Evolutionary conservation across 768 basidiomycete species (phyloP), one percentile per base, ranked within the genome.

Genomic region (Coprinellus micaceus): DNA sequence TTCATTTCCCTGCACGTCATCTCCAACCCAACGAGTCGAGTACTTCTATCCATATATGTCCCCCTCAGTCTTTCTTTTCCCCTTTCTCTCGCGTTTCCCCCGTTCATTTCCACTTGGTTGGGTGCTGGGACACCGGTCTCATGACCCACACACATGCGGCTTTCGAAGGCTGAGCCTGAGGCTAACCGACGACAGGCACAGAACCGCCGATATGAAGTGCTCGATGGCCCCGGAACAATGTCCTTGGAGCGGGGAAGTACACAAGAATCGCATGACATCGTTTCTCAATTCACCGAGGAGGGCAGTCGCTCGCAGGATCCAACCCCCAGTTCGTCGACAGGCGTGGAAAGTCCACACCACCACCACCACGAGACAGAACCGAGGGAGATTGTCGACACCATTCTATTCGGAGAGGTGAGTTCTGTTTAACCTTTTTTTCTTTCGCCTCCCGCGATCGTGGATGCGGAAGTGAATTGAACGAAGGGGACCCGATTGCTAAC

Each of bases 381-480:
- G 11, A 54, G 46, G 26, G 56, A 68, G 25, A 68, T 64, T 12
- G 52, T 69, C 37, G 73, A 75, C 52, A 66, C 72, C 48, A 53
- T 75, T 28, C 59, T 76, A 53, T 53, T 73, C 28, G 80, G 80
- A 51, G 72, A 80, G 71, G 79, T 78, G 58, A 53, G 72, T 65
- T 37, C 50, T 49, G 33, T 15, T 50, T 22, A 6, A 13, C 33
- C 33, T n/a, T n/a, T n/a, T n/a, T n/a, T n/a, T n/a, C n/a, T n/a
- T n/a, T n/a, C n/a, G n/a, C n/a, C n/a, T n/a, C n/a, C n/a, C n/a
- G n/a, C n/a, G n/a, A n/a, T n/a, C n/a, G n/a, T n/a, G n/a, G n/a
- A n/a, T n/a, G n/a, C n/a, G n/a, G n/a, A n/a, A n/a, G n/a, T n/a
- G n/a, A n/a, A n/a, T n/a, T n/a, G n/a, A n/a, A n/a, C n/a, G 29